Conservation (phyloP, 2,329 filamentous ascomycete species). For the Paraphaeosphaeria minitans region DNA sequence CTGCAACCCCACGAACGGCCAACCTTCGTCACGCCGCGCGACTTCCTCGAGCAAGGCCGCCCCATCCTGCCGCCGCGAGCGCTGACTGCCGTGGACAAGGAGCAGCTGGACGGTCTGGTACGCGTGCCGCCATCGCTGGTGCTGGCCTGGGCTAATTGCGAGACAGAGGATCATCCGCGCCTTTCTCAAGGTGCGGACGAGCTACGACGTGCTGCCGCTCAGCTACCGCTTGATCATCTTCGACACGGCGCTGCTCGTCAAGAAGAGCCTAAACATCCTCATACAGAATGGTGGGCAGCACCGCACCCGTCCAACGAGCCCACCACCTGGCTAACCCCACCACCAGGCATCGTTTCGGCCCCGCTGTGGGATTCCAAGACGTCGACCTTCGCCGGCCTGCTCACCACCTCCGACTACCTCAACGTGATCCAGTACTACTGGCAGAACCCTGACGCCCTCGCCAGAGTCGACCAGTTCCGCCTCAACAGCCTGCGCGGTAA, state of each 20-base stretch:
- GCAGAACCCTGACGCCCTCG: slow-evolving; percentile 89
- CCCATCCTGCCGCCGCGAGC: slow-evolving; percentile 37
- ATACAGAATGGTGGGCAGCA: slow-evolving; percentile 80
- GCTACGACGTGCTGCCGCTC: slow-evolving; percentile 95
- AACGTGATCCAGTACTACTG: slow-evolving; percentile 99
- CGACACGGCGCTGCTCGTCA: slow-evolving; percentile 92
- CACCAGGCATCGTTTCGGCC: slow-evolving; percentile 89
- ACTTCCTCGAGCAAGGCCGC: slow-evolving; percentile 42
- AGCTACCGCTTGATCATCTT: slow-evolving; percentile 96
- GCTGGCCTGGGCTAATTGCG: slow-evolving; percentile 16
- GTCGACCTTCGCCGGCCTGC: slow-evolving; percentile 88
- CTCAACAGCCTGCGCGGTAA: slow-evolving; percentile 88
- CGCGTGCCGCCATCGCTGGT: slow-evolving; percentile 37
- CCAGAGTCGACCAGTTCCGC: slow-evolving; percentile 90
- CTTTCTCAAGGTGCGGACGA: slow-evolving; percentile 94
- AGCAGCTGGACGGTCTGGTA: slow-evolving; percentile 80
- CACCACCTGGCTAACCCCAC: slow-evolving; percentile 16
- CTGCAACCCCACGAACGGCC: slow-evolving; percentile 28
- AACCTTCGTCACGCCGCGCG: slow-evolving; percentile 46
- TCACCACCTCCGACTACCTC: slow-evolving; percentile 97
- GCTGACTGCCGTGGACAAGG: slow-evolving; percentile 70
- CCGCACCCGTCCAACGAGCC: not conserved
- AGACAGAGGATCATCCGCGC: slow-evolving; percentile 83
- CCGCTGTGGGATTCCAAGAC: slow-evolving; percentile 95
- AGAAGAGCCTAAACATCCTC: slow-evolving; percentile 94